phyloP scores from a whole-genome alignment of 2,329 filamentous ascomycete genomes.

The Aspergillus arachidicola region DNA sequence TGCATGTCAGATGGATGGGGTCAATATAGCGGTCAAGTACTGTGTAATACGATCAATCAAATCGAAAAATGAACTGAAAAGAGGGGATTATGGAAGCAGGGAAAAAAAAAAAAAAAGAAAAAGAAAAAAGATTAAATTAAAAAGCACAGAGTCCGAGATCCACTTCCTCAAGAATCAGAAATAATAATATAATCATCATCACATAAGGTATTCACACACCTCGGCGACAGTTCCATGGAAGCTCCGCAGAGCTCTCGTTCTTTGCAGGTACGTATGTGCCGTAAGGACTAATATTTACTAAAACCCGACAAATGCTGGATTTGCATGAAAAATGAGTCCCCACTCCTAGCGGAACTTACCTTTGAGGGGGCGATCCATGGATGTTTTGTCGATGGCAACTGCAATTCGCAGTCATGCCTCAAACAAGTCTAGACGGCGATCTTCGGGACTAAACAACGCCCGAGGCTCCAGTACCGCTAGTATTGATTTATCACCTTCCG shows the following conservation, averaged over 20 bases:
- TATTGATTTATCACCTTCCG: not conserved
- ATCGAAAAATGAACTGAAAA: not conserved
- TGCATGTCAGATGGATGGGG: constrained; percentile 5
- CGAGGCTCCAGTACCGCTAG: constrained; percentile 1
- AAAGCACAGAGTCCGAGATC: not conserved
- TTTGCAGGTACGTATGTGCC: not conserved
- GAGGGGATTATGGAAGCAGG: not conserved
- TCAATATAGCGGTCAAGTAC: constrained; percentile 6
- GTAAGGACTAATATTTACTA: not conserved
- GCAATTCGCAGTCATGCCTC: constrained; percentile 1
- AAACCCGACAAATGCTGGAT: constrained; percentile 4
- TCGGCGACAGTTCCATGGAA: constrained; percentile 7
- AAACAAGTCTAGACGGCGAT: constrained; percentile 12
- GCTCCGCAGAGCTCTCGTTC: not conserved
- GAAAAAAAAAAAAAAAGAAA: not conserved
- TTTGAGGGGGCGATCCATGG: constrained; percentile 6
- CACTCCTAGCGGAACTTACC: constrained; percentile 4
- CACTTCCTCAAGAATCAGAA: not conserved
- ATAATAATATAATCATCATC: not conserved
- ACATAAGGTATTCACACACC: not conserved
- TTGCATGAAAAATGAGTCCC: not conserved
- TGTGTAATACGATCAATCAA: constrained; percentile 1
- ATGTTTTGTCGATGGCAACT: not conserved
- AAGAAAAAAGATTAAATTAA: not conserved
- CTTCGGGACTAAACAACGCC: constrained; percentile 1